Evolutionary conservation across 2,329 filamentous ascomycete genomes (phyloP).

Genomic region (Fusarium cicatricum): DNA sequence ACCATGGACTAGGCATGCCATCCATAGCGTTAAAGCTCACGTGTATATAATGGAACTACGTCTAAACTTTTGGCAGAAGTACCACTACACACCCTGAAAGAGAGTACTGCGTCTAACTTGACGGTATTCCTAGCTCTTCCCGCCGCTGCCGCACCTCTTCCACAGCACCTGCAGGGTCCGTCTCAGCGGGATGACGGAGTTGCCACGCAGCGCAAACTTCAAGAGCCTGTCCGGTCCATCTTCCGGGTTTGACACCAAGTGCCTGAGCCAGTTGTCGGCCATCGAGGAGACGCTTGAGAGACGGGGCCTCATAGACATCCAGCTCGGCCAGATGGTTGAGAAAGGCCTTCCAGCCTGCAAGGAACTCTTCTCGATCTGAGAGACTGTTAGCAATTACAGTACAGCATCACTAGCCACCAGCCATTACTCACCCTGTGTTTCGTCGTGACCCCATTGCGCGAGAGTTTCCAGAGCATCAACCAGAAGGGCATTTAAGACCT

Average conservation of each 20-base stretch:
- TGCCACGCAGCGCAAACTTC: conserved; percentile 90
- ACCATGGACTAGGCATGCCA: too few relatives aligned
- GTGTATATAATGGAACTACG: too few relatives aligned
- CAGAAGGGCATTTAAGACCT: conserved; percentile 73
- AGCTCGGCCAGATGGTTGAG: conserved; percentile 63
- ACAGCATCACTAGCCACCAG: background rate
- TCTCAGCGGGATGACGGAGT: conserved; percentile 75
- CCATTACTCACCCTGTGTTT: conserved; percentile 50
- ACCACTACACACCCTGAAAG: too few relatives aligned
- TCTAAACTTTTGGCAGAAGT: too few relatives aligned
- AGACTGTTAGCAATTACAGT: conserved; percentile 8
- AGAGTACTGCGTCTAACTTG: too few relatives aligned
- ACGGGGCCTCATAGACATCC: conserved; percentile 65
- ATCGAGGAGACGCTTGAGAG: conserved; percentile 72
- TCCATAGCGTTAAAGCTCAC: too few relatives aligned
- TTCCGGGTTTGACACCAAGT: conserved; percentile 75
- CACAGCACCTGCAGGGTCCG: conserved; percentile 66
- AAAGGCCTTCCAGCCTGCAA: conserved; percentile 62
- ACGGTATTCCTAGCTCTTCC: conserved; percentile 59
- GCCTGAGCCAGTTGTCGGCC: conserved; percentile 76
- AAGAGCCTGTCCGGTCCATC: conserved; percentile 84
- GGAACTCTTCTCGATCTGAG: conserved; percentile 55
- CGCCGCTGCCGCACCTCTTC: conserved; percentile 63
- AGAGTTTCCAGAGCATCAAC: conserved; percentile 63
- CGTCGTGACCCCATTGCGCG: conserved; percentile 43